phyloP scores from a whole-genome alignment of 1,284 basidiomycete species.

The Schizophyllum commune region DNA sequence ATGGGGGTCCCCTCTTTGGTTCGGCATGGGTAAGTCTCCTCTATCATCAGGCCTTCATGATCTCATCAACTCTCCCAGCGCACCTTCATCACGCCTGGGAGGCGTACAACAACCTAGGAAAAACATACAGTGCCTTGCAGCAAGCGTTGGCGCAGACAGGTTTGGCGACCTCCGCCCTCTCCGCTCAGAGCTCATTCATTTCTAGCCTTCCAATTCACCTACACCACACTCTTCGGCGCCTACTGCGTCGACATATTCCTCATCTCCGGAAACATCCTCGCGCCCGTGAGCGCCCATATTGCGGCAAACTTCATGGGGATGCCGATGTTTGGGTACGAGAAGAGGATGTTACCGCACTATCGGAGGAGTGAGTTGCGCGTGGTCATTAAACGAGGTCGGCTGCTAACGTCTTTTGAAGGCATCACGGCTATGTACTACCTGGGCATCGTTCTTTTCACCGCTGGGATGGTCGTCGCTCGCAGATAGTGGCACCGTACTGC shows the following conservation, averaged over 20 bases:
- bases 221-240: conserved; percentile 91
- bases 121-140: conserved; percentile 52
- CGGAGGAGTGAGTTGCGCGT: conserved; percentile 20
- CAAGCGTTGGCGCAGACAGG: conserved; percentile 52
- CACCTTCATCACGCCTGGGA: conserved; percentile 93
- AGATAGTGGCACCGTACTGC: no score
- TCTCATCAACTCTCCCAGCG: no score
- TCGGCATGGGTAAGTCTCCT: conserved; percentile 67
- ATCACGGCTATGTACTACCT: conserved; percentile 6
- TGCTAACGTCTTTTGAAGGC: neutral
- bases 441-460: conserved; percentile 7
- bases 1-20: conserved; percentile 69
- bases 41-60: no score
- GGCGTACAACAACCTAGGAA: conserved; percentile 63
- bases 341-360: conserved; percentile 20
- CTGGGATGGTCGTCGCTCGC: neutral
- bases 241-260: conserved; percentile 84
- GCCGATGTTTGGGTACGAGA: conserved; percentile 39
- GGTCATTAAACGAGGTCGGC: neutral
- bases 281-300: conserved; percentile 69
- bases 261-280: conserved; percentile 59
- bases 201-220: conserved; percentile 72
- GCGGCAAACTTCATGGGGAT: conserved; percentile 95
- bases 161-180: conserved; percentile 30
- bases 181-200: neutral